Percentiles rank a stretch among this genome's conserved stretches.
Evolutionary conservation across 805 yeast genomes (phyloP).

Genomic region (Teunomyces stri): DNA sequence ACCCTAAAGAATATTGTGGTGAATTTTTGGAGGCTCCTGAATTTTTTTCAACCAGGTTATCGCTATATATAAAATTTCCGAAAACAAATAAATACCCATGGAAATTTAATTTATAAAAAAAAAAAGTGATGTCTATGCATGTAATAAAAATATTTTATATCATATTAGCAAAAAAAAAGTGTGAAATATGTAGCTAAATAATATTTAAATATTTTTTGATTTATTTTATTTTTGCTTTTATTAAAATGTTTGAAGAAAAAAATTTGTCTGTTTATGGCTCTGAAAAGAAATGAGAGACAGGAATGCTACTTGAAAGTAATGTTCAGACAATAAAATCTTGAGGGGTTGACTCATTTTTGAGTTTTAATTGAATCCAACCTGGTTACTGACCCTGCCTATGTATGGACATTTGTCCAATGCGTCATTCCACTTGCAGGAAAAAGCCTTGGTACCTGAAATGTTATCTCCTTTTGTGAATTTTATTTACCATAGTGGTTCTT

Average conservation of each 20-base stretch:
- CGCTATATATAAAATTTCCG: conserved; percentile 1
- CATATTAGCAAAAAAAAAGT: background rate
- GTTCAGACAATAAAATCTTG: background rate
- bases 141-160: background rate
- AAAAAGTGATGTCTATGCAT: conserved; percentile 2
- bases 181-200: background rate
- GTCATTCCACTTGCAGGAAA: background rate
- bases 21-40: background rate
- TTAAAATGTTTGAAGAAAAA: background rate
- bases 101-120: background rate
- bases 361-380: background rate
- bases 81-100: background rate
- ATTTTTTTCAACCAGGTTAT: conserved; percentile 1
- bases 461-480: background rate
- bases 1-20: background rate
- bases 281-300: background rate
- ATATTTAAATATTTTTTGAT: background rate
- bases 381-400: background rate
- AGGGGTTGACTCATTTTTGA: background rate
- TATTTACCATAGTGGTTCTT: background rate
- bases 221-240: background rate
- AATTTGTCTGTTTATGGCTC: background rate
- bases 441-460: background rate
- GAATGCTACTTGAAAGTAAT: background rate
- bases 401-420: background rate